These are phyloP conservation scores for Venturia effusa DNA, from an alignment of 2,329 filamentous ascomycete genomes.

Conservation along the genomic window DNA sequence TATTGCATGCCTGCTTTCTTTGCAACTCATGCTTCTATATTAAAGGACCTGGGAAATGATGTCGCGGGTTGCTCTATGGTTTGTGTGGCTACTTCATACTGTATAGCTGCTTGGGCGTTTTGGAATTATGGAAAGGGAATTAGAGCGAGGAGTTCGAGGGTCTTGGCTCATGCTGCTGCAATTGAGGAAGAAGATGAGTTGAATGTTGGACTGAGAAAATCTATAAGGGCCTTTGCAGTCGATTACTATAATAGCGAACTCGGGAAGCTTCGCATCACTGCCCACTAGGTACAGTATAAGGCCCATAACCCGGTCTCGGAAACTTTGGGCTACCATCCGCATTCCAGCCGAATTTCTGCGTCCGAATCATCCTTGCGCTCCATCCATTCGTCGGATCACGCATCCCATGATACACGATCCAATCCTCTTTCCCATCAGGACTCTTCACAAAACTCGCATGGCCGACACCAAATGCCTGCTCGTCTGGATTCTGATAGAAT, in stretches of 20 bases:
- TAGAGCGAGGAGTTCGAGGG: background rate
- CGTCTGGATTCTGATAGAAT: slow-evolving; percentile 38
- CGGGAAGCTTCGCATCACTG: slow-evolving; percentile 14
- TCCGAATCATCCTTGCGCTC: slow-evolving; percentile 36
- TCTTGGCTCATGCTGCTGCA: background rate
- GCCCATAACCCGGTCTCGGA: slow-evolving; percentile 38
- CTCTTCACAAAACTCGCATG: slow-evolving; percentile 41
- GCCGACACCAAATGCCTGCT: slow-evolving; percentile 37
- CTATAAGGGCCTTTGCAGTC: background rate
- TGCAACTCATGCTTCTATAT: too few species aligned
- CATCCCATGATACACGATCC: slow-evolving; percentile 46
- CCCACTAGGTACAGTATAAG: slow-evolving; percentile 30
- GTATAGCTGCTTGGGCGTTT: too few species aligned
- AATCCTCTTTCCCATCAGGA: slow-evolving; percentile 36
- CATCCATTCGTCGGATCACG: slow-evolving; percentile 35
- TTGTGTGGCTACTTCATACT: too few species aligned
- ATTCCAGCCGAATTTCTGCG: slow-evolving; percentile 40
- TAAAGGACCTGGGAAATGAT: too few species aligned
- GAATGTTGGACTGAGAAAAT: background rate
- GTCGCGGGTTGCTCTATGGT: too few species aligned
- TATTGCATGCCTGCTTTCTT: too few species aligned
- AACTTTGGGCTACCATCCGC: slow-evolving; percentile 37
- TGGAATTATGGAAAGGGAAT: background rate
- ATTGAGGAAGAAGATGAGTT: background rate
- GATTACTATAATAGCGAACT: too few species aligned